Base-by-base conservation (phyloP, 805 yeast genomes). In the Starmerella cellae region DNA sequence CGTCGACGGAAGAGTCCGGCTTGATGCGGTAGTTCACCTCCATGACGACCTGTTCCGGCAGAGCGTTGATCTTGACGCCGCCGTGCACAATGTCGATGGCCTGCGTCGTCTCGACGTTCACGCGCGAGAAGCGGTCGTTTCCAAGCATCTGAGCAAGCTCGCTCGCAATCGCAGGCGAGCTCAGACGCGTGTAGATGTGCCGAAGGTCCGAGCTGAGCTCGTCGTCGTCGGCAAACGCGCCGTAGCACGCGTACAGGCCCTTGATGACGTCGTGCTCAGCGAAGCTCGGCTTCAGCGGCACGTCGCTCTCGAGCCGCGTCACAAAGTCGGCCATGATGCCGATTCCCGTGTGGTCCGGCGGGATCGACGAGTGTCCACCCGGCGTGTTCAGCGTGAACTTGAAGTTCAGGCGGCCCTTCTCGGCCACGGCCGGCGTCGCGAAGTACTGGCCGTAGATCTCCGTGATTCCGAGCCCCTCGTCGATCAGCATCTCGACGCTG, bases 361-460 rank as follows among this genome's bases (percentile, higher is more conserved):
- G 93, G 28, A 71, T 59, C 8, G 87, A 78, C 1, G 88, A 75
- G 57, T 82, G 93, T 4, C 93, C 93, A 35, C 93, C 93, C 16
- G 75, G 73, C 26, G 82, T 76, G 30, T 62, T 61, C 38, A 81
- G 61, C 10, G 68, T 66, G 37, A 77, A 63, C 20, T 52, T 45
- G 6, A 69, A 53, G 50, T 75, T 76, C 24, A 76, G 56, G 44
- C 68, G 68, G 10, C 82, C 82, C 59, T 76, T 77, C 54, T 78
- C 81, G 20, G 74, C 75, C 13, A 78, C 73, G 10, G 75, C 71
- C 4, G 77, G 73, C 27, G 69, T 61, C 3, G 77, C 73, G 48
- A 74, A 65, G 29, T 67, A 68, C 38, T 68, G 63, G 30, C 71
- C 81, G 26, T 70, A 62, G n/a, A 55, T 42, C 23, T 55, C 43